Conservation (phyloP, 768 basidiomycete genomes). For the Porpolomopsis calyptriformis region DNA sequence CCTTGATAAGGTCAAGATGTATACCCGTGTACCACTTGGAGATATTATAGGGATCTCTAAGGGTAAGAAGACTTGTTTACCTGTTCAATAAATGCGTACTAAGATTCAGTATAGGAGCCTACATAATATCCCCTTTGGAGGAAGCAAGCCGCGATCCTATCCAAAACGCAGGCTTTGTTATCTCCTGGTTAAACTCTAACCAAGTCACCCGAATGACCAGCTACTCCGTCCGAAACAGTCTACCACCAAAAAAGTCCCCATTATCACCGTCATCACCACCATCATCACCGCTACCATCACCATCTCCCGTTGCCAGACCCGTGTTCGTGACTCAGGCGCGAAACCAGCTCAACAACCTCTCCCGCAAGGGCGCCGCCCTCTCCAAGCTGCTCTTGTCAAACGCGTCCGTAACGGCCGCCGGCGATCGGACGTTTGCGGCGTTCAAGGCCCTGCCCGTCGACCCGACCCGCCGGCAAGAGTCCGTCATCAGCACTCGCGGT, state of each 20-base stretch:
- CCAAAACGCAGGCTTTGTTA: slow-evolving; percentile 81
- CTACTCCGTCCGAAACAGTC: slow-evolving; percentile 73
- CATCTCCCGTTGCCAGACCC: slow-evolving; percentile 7
- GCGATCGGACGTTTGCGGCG: slow-evolving; percentile 47
- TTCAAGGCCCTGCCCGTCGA: slow-evolving; percentile 77
- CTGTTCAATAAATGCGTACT: slow-evolving; percentile 5
- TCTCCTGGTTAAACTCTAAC: slow-evolving; percentile 66
- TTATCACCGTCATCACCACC: slow-evolving; percentile 23
- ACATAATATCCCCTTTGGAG: slow-evolving; percentile 89
- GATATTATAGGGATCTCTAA: slow-evolving; percentile 69
- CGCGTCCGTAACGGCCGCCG: slow-evolving; percentile 21
- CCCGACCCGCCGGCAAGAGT: slow-evolving; percentile 41
- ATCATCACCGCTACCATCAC: slow-evolving; percentile 12
- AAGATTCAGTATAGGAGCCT: slow-evolving; percentile 56
- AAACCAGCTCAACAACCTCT: slow-evolving; percentile 2
- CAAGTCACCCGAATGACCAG: slow-evolving; percentile 72
- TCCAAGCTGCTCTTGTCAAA: slow-evolving; percentile 28
- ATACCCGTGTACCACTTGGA: slow-evolving; percentile 79
- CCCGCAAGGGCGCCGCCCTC: slow-evolving; percentile 20
- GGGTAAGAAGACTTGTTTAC: slow-evolving; percentile 34
- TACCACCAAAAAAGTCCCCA: too few species aligned
- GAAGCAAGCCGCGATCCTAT: slow-evolving; percentile 79
- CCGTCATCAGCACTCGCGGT: slow-evolving; percentile 36
- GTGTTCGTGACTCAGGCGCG: background rate
- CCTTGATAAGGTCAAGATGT: slow-evolving; percentile 83